Evolutionary conservation across 306 rosid genomes (phyloP), one percentile per base, ranked within the genome.

Genomic region (Medicago truncatula): DNA sequence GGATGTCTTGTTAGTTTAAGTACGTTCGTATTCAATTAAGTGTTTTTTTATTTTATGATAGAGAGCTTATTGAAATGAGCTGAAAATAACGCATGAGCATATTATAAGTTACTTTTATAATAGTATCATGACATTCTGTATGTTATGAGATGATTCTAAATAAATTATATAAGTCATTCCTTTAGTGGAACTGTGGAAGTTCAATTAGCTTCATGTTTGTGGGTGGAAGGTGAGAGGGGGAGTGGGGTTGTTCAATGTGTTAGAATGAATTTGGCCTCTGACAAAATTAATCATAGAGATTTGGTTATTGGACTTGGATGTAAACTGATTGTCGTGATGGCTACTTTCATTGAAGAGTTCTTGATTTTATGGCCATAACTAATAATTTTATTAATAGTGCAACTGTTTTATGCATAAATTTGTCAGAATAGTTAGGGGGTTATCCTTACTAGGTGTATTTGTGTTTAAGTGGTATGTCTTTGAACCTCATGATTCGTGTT

Each of bases 151-250:
- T 18, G 31, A 41, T 40, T 58, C 64, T 13, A 9, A 10, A 58
- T 58, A 23, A 58, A 5, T 57, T 57, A 15, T 57, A 1, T 21
- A 11, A 57, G 6, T 10, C 36, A 57, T 10, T 57, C 36, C 36
- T 36, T 57, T 18, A 50, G 67, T 40, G 40, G 15, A 38, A 74
- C 3, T 20, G 28, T 50, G 28, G 53, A 56, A 58, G 56, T 67
- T 73, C 81, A 61, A 73, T 58, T 39, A 52, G 14, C 40, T 50
- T 16, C 61, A 50, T 14, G 68, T 34, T 47, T n/a, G 16, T 80
- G 76, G 23, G 34, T 49, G 67, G 7, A 34, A 47, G 64, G 16
- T 39, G 50, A 58, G 38, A 13, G 63, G 38, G 4, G 7, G 9
- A 1, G 1, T 23, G n/a, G 14, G 12, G 64, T 58, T 23, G 71